Evolutionary conservation across 129 eudicot genomes (phyloP).

Genomic region (Ambrosia artemisiifolia): DNA sequence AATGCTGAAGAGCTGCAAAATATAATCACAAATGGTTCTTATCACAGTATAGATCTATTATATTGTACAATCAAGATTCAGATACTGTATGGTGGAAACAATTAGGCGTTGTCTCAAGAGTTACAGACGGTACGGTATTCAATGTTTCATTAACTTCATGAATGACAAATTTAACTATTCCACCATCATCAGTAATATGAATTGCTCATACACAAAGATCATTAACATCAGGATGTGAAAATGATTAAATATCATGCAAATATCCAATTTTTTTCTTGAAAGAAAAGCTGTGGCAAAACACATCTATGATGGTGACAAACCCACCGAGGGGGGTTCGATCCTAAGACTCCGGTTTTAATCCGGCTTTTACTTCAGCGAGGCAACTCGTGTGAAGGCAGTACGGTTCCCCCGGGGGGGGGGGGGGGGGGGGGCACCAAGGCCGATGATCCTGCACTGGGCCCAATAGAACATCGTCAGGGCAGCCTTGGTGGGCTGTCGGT

Average conservation of each 20-base stretch:
- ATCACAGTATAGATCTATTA: not conserved
- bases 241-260: not conserved
- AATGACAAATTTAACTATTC: not conserved
- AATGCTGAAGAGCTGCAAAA: not conserved
- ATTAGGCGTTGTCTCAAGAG: not conserved
- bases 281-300: conserved; percentile 4
- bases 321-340: no score
- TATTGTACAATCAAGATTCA: not conserved
- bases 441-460: no score
- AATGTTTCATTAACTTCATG: not conserved
- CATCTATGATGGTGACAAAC: no score
- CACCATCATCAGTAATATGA: not conserved
- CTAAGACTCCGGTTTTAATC: no score
- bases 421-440: no score
- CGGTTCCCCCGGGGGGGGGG: no score
- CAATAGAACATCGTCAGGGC: no score
- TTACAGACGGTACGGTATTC: not conserved
- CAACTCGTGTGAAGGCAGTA: no score
- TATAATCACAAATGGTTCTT: not conserved
- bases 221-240: not conserved
- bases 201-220: not conserved
- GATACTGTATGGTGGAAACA: not conserved
- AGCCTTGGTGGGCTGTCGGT: no score
- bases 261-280: not conserved
- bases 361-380: no score